Conservation (phyloP, 345 rosid species). For the Toxicodendron radicans region DNA sequence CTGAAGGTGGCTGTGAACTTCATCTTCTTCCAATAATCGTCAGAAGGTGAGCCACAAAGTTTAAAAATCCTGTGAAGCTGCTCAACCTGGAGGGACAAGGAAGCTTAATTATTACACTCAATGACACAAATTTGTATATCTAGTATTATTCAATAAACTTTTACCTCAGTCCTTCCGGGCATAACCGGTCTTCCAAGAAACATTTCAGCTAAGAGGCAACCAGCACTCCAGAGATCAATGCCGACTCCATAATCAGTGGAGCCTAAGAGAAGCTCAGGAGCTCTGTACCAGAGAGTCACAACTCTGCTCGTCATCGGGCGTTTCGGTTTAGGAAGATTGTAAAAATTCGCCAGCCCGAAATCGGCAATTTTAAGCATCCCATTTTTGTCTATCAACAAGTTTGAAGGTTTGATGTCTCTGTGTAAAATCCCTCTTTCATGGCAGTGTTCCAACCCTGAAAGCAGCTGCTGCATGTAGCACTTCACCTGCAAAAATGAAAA, state of each 20-base stretch:
- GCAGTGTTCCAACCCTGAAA: slow-evolving; percentile 78
- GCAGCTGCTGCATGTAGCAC: slow-evolving; percentile 79
- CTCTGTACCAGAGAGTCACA: slow-evolving; percentile 91
- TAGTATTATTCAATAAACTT: no score
- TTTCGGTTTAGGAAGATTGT: slow-evolving; percentile 41
- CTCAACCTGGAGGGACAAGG: slow-evolving; percentile 57
- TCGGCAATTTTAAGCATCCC: slow-evolving; percentile 83
- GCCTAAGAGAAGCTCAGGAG: slow-evolving; percentile 79
- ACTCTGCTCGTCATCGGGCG: slow-evolving; percentile 75
- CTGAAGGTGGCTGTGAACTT: slow-evolving; percentile 67
- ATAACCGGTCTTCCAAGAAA: slow-evolving; percentile 72
- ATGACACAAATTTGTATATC: no score
- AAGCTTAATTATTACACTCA: slow-evolving; percentile 9
- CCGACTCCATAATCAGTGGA: slow-evolving; percentile 84
- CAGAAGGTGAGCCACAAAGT: slow-evolving; percentile 81
- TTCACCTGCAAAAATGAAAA: slow-evolving; percentile 50
- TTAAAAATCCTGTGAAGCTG: slow-evolving; percentile 89
- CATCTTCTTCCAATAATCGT: slow-evolving; percentile 80
- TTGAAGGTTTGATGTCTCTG: slow-evolving; percentile 81
- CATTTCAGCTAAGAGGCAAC: slow-evolving; percentile 83
- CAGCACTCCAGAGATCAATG: slow-evolving; percentile 88
- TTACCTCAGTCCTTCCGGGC: slow-evolving; percentile 94
- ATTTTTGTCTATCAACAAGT: slow-evolving; percentile 61
- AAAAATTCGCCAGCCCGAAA: slow-evolving; percentile 76
- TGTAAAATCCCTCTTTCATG: slow-evolving; percentile 83